Conservation (phyloP, 345 rosid genomes). For the Capsella bursapastoris region DNA sequence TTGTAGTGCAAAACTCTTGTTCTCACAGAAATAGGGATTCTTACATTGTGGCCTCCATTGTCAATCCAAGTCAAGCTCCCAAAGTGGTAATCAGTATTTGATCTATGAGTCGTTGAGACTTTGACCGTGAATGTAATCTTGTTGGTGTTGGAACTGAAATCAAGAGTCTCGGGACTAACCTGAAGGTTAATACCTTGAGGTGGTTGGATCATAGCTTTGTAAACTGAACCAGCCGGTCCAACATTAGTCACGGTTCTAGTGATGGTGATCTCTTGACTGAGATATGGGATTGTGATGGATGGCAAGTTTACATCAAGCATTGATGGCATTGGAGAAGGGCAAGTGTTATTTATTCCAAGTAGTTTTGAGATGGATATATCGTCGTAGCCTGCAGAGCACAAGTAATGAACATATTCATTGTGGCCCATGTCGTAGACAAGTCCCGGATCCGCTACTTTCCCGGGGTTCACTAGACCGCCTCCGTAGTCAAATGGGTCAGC, state of each 20-base stretch:
- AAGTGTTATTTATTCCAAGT: constrained; percentile 45
- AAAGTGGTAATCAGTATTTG: constrained; percentile 54
- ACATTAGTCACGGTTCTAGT: constrained; percentile 75
- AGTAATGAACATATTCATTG: constrained; percentile 57
- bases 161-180: constrained; percentile 60
- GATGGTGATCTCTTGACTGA: constrained; percentile 50
- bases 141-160: constrained; percentile 52
- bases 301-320: constrained; percentile 66
- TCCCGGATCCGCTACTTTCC: constrained; percentile 58
- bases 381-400: constrained; percentile 67
- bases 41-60: constrained; percentile 49
- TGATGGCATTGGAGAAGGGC: constrained; percentile 52
- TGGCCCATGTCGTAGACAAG: constrained; percentile 57
- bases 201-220: constrained; percentile 52
- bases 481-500: constrained; percentile 75
- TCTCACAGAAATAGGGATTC: constrained; percentile 61
- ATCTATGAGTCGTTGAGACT: constrained; percentile 42
- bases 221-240: constrained; percentile 55
- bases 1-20: constrained; percentile 45
- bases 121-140: constrained; percentile 42
- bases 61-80: constrained; percentile 73
- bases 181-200: constrained; percentile 56
- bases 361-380: constrained; percentile 56
- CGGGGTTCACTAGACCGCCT: constrained; percentile 68
- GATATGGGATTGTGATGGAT: constrained; percentile 67